phyloP scores from a whole-genome alignment of 192 early-diverging fungal genomes.

The Rhizoclosmatium sp. region DNA sequence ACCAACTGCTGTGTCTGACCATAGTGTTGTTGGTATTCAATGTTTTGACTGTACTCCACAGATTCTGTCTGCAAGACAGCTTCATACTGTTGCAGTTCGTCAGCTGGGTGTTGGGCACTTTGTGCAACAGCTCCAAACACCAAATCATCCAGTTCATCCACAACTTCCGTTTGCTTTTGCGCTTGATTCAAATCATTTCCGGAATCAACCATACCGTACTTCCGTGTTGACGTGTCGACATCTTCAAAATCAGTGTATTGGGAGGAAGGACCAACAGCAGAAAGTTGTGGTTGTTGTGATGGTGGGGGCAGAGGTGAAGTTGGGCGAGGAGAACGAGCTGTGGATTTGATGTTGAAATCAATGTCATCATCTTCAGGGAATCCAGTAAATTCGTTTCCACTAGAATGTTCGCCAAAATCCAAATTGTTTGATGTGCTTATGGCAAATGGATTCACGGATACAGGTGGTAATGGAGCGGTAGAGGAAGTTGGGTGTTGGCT shows the following conservation, averaged over 20 bases:
- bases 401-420: neutral
- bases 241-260: conserved; percentile 19
- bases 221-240: conserved; percentile 12
- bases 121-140: conserved; percentile 15
- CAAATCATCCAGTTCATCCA: conserved; percentile 26
- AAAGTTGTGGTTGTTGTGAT: neutral
- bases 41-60: neutral
- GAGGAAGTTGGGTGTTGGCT: neutral
- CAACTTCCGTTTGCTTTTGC: neutral
- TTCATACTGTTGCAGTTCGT: neutral
- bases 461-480: neutral
- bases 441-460: conserved; percentile 6
- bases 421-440: neutral
- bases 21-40: neutral
- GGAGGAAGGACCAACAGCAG: neutral
- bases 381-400: neutral
- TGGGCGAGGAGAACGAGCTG: neutral
- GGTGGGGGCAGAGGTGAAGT: neutral
- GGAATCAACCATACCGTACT: neutral
- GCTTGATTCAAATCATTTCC: too few relatives aligned
- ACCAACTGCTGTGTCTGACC: neutral
- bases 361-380: neutral
- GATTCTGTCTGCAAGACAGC: neutral
- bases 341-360: neutral
- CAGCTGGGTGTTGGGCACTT: neutral